These are phyloP conservation scores for Larix kaempferi DNA, from an alignment of 75 land plant genomes.

Conservation along the genomic window DNA sequence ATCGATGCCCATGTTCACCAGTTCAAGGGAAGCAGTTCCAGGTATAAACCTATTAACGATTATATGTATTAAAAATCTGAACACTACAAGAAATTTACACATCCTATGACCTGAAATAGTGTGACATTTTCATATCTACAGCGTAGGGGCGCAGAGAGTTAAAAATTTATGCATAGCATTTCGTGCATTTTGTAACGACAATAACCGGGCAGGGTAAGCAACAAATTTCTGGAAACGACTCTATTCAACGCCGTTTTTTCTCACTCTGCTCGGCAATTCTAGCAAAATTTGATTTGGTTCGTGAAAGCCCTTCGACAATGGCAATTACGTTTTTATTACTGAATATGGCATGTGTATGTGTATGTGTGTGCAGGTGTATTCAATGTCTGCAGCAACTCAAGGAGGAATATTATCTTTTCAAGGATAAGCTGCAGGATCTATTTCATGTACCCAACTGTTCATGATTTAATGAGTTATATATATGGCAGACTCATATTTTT, in stretches of 20 bases:
- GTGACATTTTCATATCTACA: slow-evolving; percentile 13
- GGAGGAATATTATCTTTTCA: slow-evolving; percentile 60
- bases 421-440: slow-evolving; percentile 66
- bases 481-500: too few species aligned
- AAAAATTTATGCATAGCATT: slow-evolving; percentile 60
- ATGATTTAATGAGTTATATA: background rate
- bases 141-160: slow-evolving; percentile 75
- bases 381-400: slow-evolving; percentile 62
- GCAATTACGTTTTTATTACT: background rate
- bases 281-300: too few species aligned
- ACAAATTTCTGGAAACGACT: background rate
- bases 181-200: slow-evolving; percentile 52
- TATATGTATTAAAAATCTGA: too few species aligned
- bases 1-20: slow-evolving; percentile 76
- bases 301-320: background rate
- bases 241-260: too few species aligned
- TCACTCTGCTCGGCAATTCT: too few species aligned
- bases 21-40: slow-evolving; percentile 71
- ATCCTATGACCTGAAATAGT: background rate
- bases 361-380: slow-evolving; percentile 42
- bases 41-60: slow-evolving; percentile 14
- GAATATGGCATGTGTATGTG: background rate
- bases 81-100: too few species aligned
- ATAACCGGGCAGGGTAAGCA: slow-evolving; percentile 61
- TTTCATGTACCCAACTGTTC: slow-evolving; percentile 33